Evolutionary conservation across 148 eudicot genomes (phyloP), one percentile per base, ranked within the genome.

Genomic region (Limonium bicolor): DNA sequence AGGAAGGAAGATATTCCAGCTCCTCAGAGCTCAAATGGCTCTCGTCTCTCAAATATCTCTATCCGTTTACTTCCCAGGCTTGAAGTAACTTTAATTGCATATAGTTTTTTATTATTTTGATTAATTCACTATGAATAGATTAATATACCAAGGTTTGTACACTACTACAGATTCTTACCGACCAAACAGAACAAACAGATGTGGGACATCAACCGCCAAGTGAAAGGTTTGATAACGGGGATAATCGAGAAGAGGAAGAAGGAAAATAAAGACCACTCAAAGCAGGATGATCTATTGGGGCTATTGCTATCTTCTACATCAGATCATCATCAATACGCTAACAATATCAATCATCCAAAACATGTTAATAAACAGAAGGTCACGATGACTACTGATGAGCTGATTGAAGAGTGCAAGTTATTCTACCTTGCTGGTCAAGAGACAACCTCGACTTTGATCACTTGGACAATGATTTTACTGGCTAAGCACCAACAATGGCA

Each of bases 361-460:
- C n/a, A n/a, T n/a, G n/a, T n/a, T n/a, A n/a, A n/a, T n/a, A n/a
- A n/a, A n/a, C n/a, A n/a, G n/a, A n/a, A n/a, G n/a, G n/a, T n/a
- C 10, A 58, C 31, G 6, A 53, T 62, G 56, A 67, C 56, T 42
- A 42, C 44, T 24, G 31, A 37, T 20, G 72, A 67, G 2, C 43
- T 67, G 53, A 62, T 67, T 7, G 57, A 62, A 21, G 72, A 67
- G 20, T 67, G 72, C 28, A 67, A 62, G 53, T n/a, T 67, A 23
- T 67, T 67, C 56, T 67, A 67, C 51, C 53, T 67, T 16, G 72
- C 72, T 1, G 72, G 72, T 10, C 72, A 67, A 25, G 72, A 62
- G 34, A 62, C 64, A 20, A 67, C 72, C 12, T 62, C 67, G 0
- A 24, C 32, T 11, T 37, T 67, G 46, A 23, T 67, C 0, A 62